phyloP scores from a whole-genome alignment of 345 rosid genomes.

The Lumnitzera littorea region DNA sequence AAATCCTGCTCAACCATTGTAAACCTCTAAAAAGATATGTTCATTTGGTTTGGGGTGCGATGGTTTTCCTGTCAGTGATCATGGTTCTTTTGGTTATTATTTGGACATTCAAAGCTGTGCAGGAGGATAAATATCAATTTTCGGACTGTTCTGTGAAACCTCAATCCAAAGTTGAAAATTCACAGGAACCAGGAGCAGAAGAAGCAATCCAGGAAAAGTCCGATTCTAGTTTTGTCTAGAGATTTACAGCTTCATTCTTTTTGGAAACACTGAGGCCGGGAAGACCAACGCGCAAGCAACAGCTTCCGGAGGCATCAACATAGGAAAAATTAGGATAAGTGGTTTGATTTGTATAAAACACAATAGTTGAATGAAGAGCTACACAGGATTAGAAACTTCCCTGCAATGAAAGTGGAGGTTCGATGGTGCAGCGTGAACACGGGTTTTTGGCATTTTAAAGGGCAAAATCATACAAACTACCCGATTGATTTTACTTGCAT shows the following conservation, averaged over 20 bases:
- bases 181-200: conserved; percentile 5
- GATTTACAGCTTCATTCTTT: not conserved
- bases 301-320: too few species aligned
- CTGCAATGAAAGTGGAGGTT: too few species aligned
- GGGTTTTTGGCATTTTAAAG: too few species aligned
- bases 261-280: too few species aligned
- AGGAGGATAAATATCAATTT: conserved; percentile 18
- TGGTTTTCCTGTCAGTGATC: conserved; percentile 32
- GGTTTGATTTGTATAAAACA: too few species aligned
- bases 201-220: conserved; percentile 9
- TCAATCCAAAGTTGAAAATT: conserved; percentile 11
- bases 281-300: too few species aligned
- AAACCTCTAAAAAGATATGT: conserved; percentile 38
- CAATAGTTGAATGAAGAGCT: too few species aligned
- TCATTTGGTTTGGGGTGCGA: conserved; percentile 41
- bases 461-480: too few species aligned
- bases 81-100: conserved; percentile 37
- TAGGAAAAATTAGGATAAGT: too few species aligned
- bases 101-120: conserved; percentile 26
- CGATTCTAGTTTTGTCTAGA: conserved; percentile 14
- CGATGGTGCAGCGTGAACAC: too few species aligned
- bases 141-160: conserved; percentile 30
- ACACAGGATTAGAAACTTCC: too few species aligned
- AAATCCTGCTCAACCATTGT: conserved; percentile 43
- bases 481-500: too few species aligned